Base-by-base conservation (phyloP, 106 monocot species). In the Dioscorea dumetorum region DNA sequence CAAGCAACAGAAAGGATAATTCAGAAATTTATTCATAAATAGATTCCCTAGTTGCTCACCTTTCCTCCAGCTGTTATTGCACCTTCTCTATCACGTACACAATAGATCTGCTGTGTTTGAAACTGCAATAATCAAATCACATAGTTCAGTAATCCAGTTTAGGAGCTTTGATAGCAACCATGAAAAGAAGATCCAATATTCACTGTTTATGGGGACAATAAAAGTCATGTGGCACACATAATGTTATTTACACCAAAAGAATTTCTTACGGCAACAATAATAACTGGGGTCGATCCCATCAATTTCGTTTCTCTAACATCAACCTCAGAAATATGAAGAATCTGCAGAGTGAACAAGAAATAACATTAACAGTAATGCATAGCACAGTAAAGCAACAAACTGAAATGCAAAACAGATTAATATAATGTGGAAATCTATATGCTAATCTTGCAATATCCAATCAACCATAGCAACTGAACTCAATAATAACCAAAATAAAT, bases 21-120 rank as follows among this genome's bases (percentile, higher is more conserved):
- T 8, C 54, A 16, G 19, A 28, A 14, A 54, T 54, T 18, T 54
- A 19, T 5, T 18, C 54, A 54, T 51, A 51, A 54, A 54, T 54
- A 54, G 54, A 54, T 19, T 15, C 19, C 19, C 4, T 18, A 54
- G 54, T 3, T 54, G 12, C 32, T 72, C 75, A 97, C 97, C 97
- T 86, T 78, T 63, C 88, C 88, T 12, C 97, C 97, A 58, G 73
- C 92, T 17, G 77, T 97, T 65, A 97, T 82, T 2, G 77, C 70
- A 12, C 97, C 97, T 74, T 87, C 63, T 60, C 67, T 76, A 71
- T 97, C 92, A 34, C 91, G 91, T 6, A 89, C 76, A 70, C 97
- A 97, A 49, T 97, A 87, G 41, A 97, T 97, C 72, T 92, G 89
- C 74, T 97, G 97, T 12, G 97, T 97, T 71, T 97, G 97, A 80